Conservation (phyloP, 352 stramenopile genomes). For the Phytophthora pseudosyringae region DNA sequence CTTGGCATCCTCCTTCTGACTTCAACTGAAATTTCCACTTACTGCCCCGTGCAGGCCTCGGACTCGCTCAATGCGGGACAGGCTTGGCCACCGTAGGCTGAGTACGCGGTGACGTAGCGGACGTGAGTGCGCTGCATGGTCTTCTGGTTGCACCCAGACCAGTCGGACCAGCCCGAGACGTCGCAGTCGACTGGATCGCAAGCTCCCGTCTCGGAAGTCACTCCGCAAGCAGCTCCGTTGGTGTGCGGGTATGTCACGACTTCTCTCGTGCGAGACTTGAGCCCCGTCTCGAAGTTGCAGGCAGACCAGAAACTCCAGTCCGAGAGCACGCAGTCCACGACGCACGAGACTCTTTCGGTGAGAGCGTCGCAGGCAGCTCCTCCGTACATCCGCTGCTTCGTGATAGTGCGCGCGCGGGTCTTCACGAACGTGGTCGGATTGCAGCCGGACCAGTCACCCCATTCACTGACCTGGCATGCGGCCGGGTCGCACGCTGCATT, state of each 20-base stretch:
- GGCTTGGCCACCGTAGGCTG: constrained; percentile 36
- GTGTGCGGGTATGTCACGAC: constrained; percentile 41
- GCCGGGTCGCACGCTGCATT: constrained; percentile 31
- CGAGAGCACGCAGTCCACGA: constrained; percentile 53
- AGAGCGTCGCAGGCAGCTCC: constrained; percentile 37
- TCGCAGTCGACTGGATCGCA: constrained; percentile 59
- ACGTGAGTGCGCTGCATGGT: constrained; percentile 41
- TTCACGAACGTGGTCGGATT: constrained; percentile 40
- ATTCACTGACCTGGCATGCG: constrained; percentile 50
- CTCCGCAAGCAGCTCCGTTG: constrained; percentile 35
- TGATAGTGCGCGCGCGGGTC: constrained; percentile 31
- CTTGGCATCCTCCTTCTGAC: no score
- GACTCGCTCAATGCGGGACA: constrained; percentile 40
- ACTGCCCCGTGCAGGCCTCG: constrained; percentile 32
- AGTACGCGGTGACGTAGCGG: constrained; percentile 41
- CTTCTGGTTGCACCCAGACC: constrained; percentile 59
- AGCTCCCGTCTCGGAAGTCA: constrained; percentile 18
- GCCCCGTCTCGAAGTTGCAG: constrained; percentile 51
- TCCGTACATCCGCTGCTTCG: constrained; percentile 40
- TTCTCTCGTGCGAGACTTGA: constrained; percentile 44
- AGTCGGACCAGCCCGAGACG: constrained; percentile 55
- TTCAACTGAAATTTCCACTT: not conserved
- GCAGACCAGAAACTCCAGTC: constrained; percentile 56
- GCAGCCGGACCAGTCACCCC: constrained; percentile 58
- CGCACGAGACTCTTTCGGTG: constrained; percentile 39